phyloP scores from a whole-genome alignment of 1,284 basidiomycete species.

The Marasmius tenuissimus region DNA sequence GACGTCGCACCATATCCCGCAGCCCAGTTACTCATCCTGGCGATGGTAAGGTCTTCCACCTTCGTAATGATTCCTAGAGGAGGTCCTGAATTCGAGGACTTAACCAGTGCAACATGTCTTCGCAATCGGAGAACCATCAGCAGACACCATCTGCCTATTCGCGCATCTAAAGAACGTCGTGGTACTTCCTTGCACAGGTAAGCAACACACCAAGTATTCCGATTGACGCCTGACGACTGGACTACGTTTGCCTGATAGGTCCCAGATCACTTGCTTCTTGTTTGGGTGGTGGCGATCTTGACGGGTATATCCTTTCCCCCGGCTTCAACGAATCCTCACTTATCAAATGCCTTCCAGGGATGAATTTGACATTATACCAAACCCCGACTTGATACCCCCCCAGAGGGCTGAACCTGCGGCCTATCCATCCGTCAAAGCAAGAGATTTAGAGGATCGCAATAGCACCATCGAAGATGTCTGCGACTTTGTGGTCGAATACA shows the following conservation, averaged over 20 bases:
- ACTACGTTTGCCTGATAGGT: constrained; percentile 37
- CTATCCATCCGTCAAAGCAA: too few relatives aligned
- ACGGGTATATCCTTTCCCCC: too few relatives aligned
- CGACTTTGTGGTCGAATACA: too few relatives aligned
- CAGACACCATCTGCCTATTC: constrained; percentile 57
- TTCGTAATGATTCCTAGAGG: neutral
- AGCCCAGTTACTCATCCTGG: constrained; percentile 72
- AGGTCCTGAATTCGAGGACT: neutral
- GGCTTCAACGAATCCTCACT: too few relatives aligned
- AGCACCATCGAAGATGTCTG: too few relatives aligned
- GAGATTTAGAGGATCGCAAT: too few relatives aligned
- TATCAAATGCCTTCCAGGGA: too few relatives aligned
- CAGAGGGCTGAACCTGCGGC: too few relatives aligned
- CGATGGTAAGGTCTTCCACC: constrained; percentile 49
- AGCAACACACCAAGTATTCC: constrained; percentile 14
- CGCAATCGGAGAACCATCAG: constrained; percentile 71
- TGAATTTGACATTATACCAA: too few relatives aligned
- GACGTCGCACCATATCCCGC: constrained; percentile 57
- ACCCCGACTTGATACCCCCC: too few relatives aligned
- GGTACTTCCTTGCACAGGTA: constrained; percentile 69
- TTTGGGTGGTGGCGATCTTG: too few relatives aligned
- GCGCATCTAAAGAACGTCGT: constrained; percentile 67
- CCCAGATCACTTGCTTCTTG: constrained; percentile 63
- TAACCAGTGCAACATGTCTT: constrained; percentile 62
- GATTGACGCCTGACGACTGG: neutral